Conservation (phyloP, 768 basidiomycete genomes). For the Russula sp. region DNA sequence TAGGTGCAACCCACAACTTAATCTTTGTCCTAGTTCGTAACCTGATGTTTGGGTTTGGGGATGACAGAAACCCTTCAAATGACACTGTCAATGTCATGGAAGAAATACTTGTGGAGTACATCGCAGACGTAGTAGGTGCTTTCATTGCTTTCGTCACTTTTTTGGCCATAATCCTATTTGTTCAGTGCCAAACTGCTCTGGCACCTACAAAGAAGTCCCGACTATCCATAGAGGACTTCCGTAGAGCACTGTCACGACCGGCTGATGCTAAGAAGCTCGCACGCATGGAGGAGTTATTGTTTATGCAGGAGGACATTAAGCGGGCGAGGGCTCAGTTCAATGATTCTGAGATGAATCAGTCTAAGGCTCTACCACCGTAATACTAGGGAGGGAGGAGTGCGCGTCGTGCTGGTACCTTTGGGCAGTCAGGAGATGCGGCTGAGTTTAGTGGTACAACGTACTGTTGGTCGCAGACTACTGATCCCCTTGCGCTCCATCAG, state of each 20-base stretch:
- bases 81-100: slow-evolving; percentile 92
- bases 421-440: not conserved
- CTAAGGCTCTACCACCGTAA: slow-evolving; percentile 39
- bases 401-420: slow-evolving; percentile 5
- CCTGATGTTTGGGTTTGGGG: slow-evolving; percentile 91
- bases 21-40: slow-evolving; percentile 50
- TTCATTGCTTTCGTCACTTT: slow-evolving; percentile 11
- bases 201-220: slow-evolving; percentile 61
- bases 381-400: slow-evolving; percentile 6
- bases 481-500: slow-evolving; percentile 37
- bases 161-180: not conserved
- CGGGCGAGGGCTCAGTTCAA: slow-evolving; percentile 77
- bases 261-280: slow-evolving; percentile 92
- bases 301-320: slow-evolving; percentile 93
- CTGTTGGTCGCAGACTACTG: slow-evolving; percentile 44
- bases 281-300: slow-evolving; percentile 83
- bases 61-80: slow-evolving; percentile 79
- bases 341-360: slow-evolving; percentile 41
- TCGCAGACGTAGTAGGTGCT: slow-evolving; percentile 74
- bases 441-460: slow-evolving; percentile 1
- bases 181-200: slow-evolving; percentile 71
- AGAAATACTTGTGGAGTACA: slow-evolving; percentile 86
- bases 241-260: slow-evolving; percentile 69
- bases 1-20: not conserved
- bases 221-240: slow-evolving; percentile 80